Evolutionary conservation across 345 rosid genomes (phyloP).

Genomic region (Mercurialis annua): DNA sequence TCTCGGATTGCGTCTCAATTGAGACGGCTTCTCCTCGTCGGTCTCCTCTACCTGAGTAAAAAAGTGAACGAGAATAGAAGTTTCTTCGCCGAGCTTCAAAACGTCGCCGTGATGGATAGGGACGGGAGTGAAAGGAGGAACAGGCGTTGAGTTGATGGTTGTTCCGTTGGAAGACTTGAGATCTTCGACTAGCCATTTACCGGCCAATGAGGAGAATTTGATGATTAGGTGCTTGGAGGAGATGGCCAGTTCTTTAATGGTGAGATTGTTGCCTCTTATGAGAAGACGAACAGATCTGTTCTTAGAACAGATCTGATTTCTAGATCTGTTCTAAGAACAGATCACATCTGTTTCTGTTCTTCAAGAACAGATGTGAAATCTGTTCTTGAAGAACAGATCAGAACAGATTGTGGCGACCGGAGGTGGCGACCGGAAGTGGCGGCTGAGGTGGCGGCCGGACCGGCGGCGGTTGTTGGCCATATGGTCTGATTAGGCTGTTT

Average conservation of each 20-base stretch:
- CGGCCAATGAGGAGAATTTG: slow-evolving; percentile 32
- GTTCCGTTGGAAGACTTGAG: slow-evolving; percentile 90
- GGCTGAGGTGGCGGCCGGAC: too few relatives aligned
- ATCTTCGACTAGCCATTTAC: slow-evolving; percentile 64
- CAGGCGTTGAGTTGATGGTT: slow-evolving; percentile 36
- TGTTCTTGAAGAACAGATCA: too few relatives aligned
- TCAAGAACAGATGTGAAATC: too few relatives aligned
- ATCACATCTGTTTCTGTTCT: too few relatives aligned
- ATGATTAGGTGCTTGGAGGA: slow-evolving; percentile 73
- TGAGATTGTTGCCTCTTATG: slow-evolving; percentile 68
- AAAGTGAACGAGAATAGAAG: slow-evolving; percentile 48
- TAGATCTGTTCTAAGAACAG: too few relatives aligned
- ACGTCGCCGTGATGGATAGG: slow-evolving; percentile 54
- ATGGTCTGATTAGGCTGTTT: too few relatives aligned
- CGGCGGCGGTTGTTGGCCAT: too few relatives aligned
- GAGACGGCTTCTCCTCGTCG: slow-evolving; percentile 20
- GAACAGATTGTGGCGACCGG: too few relatives aligned
- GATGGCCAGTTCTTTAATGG: slow-evolving; percentile 67
- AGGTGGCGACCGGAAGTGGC: too few relatives aligned
- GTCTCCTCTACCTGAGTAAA: too few relatives aligned
- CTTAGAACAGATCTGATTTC: too few relatives aligned
- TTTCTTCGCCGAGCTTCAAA: slow-evolving; percentile 73
- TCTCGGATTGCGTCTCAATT: slow-evolving; percentile 37
- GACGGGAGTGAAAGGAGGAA: slow-evolving; percentile 40
- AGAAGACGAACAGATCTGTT: too few relatives aligned